Conservation (phyloP, 73 alveolate species). For the Stentor roeselii region DNA sequence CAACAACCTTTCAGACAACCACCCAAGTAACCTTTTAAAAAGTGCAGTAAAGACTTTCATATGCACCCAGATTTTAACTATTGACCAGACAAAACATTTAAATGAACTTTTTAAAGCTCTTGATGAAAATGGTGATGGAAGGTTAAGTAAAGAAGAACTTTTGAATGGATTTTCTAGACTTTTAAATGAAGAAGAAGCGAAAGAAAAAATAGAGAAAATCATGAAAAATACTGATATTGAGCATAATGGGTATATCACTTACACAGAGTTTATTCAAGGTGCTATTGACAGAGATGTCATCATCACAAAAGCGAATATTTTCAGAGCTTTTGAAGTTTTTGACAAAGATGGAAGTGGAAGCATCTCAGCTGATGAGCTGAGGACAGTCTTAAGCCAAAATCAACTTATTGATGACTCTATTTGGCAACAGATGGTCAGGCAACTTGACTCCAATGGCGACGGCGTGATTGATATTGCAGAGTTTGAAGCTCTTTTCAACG, state of each 20-base stretch:
- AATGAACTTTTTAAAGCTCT: slow-evolving; percentile 24
- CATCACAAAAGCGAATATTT: neutral
- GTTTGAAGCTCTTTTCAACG: neutral
- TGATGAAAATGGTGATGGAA: slow-evolving; percentile 39
- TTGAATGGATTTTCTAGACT: slow-evolving; percentile 23
- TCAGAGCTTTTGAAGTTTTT: slow-evolving; percentile 32
- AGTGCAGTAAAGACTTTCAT: slow-evolving; percentile 34
- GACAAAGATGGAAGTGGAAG: slow-evolving; percentile 45
- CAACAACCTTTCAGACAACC: neutral
- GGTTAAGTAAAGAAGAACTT: slow-evolving; percentile 22
- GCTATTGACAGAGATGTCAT: slow-evolving; percentile 17
- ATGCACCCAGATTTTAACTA: slow-evolving; percentile 11
- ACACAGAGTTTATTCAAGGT: slow-evolving; percentile 33
- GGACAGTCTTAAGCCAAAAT: slow-evolving; percentile 4
- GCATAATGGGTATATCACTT: slow-evolving; percentile 32
- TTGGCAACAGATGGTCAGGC: neutral
- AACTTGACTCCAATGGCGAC: neutral
- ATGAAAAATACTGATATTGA: slow-evolving; percentile 12
- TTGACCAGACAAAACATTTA: slow-evolving; percentile 27
- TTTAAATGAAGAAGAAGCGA: slow-evolving; percentile 16
- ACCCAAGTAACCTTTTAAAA: slow-evolving; percentile 1
- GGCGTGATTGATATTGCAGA: neutral
- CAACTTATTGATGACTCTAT: neutral
- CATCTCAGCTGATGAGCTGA: slow-evolving; percentile 31
- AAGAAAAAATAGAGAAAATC: slow-evolving; percentile 15